Conservation (phyloP, 2,329 filamentous ascomycete genomes). For the Colletotrichum spinosum region DNA sequence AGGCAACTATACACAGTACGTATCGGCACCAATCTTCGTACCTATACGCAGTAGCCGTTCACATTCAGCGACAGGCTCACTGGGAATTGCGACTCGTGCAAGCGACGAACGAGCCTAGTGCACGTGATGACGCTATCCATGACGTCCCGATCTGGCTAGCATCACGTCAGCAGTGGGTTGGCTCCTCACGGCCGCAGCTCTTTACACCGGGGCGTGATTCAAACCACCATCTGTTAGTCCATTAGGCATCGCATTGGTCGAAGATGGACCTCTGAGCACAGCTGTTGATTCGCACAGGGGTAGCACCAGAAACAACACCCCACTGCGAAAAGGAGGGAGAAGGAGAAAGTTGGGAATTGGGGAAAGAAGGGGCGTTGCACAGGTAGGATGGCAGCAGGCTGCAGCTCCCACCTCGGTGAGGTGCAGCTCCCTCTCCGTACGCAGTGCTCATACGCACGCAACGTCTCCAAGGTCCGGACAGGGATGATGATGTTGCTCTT, state of each 20-base stretch:
- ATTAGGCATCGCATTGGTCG: slow-evolving; percentile 11
- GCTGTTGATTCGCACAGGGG: slow-evolving; percentile 30
- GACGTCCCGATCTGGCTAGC: slow-evolving; percentile 26
- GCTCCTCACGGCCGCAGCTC: background rate
- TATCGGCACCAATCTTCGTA: no score
- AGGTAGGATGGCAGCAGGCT: background rate
- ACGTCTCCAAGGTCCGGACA: slow-evolving; percentile 25
- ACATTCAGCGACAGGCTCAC: slow-evolving; percentile 1
- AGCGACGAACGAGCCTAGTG: slow-evolving; percentile 19
- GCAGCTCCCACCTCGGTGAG: background rate
- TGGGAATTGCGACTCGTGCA: slow-evolving; percentile 15
- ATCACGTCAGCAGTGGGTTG: slow-evolving; percentile 30
- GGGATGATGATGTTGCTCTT: slow-evolving; percentile 37
- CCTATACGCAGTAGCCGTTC: background rate
- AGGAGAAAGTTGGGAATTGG: background rate
- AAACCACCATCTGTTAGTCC: slow-evolving; percentile 11
- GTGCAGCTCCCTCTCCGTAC: background rate
- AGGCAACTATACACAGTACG: no score
- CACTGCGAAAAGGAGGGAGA: slow-evolving; percentile 2
- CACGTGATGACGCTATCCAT: slow-evolving; percentile 37
- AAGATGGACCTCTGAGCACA: background rate
- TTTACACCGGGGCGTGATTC: slow-evolving; percentile 13
- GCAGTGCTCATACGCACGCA: slow-evolving; percentile 11
- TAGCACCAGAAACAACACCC: background rate
- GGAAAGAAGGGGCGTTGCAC: background rate